Base-by-base conservation (phyloP, 768 basidiomycete genomes). In the Thelephora aurantiotincta region DNA sequence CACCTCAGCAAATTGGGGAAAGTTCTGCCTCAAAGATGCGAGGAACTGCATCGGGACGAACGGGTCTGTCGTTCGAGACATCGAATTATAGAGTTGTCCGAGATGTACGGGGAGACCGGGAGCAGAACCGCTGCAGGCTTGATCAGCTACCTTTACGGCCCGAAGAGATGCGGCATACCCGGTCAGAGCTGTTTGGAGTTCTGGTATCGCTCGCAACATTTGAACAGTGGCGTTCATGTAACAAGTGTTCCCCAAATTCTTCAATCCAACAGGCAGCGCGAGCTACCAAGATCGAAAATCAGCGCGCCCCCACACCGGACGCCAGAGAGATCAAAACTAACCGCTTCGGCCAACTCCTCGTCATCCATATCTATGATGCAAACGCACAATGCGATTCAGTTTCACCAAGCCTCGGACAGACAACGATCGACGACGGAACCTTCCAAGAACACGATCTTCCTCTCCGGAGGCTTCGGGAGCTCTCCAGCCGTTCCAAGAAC, bases 201-300 rank as follows among this genome's bases (percentile, higher is more conserved):
- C 91, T 2, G 93, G 92, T 44, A 99, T 82, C 3, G 87, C 80
- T 19, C 90, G 84, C 52, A 99, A 73, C n/a, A 86, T 82, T 67
- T 99, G 96, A 1, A 98, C 69, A 1, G 88, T 90, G 1, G 96
- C 80, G 60, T 94, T 98, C 83, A 97, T 90, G 66, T 99, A 99
- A 58, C 94, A 97, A 0, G 93, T 97, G 60, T 97, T 97, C 33
- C 94, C 92, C 34, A 93, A 67, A 57, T 94, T 94, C 58, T 67
- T 70, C 45, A 94, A 66, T 13, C 90, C 90, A 46, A 87, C 86
- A 2, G 90, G 90, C 55, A 81, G 72, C 9, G 78, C 71, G 33
- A 91, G 74, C 86, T 88, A 58, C 3, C 45, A 13, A 37, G 7
- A 12, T 5, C 23, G 6, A 33, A 18, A 47, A 20, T 42, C 34